These are phyloP conservation scores for Pisolithus thermaeus DNA, from an alignment of 1,284 basidiomycete genomes.

Conservation along the genomic window DNA sequence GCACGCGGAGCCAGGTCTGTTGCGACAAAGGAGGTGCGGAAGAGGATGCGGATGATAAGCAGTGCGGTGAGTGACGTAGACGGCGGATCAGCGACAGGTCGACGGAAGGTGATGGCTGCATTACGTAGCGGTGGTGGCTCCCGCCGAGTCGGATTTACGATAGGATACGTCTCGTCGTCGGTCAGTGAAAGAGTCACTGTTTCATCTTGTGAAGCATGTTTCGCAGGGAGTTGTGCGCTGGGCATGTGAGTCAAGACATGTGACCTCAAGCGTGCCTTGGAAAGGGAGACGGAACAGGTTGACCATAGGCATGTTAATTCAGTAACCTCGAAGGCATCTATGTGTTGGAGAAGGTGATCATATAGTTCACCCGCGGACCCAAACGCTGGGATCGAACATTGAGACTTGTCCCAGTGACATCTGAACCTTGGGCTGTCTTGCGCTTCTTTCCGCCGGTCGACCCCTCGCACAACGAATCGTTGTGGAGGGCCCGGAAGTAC, in stretches of 20 bases:
- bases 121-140: constrained; percentile 58
- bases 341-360: constrained; percentile 59
- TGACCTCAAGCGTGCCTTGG: constrained; percentile 47
- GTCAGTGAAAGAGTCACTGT: constrained; percentile 56
- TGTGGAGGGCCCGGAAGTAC: constrained; percentile 65
- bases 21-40: constrained; percentile 67
- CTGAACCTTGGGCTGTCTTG: constrained; percentile 52
- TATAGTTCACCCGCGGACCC: constrained; percentile 54
- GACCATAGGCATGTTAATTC: constrained; percentile 61
- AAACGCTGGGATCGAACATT: constrained; percentile 46
- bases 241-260: constrained; percentile 74
- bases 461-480: constrained; percentile 76
- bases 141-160: constrained; percentile 54
- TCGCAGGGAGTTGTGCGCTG: constrained; percentile 42
- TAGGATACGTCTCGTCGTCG: constrained; percentile 47
- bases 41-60: constrained; percentile 69
- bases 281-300: constrained; percentile 47
- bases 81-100: constrained; percentile 58
- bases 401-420: constrained; percentile 61
- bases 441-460: constrained; percentile 59
- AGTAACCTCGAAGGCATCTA: constrained; percentile 38
- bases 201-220: constrained; percentile 62
- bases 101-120: constrained; percentile 49
- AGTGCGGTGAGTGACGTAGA: constrained; percentile 69
- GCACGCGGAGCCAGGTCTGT: constrained; percentile 63